A percentile compares a stretch with the other conserved stretches of the same genome.
phyloP scores from a whole-genome alignment of 192 early-diverging fungal genomes.

The Backusella liffmaniae region DNA sequence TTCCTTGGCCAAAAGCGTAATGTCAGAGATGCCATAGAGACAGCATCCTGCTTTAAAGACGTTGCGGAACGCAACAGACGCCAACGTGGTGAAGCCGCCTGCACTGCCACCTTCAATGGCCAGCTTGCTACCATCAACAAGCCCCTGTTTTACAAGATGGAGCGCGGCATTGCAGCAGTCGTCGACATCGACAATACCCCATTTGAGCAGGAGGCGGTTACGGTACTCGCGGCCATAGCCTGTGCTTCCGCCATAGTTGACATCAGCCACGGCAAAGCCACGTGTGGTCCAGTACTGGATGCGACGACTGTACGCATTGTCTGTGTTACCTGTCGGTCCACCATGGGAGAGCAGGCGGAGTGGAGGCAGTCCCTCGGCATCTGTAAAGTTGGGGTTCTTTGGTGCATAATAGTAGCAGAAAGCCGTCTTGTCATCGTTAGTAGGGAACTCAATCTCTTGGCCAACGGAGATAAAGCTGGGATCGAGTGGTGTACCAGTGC shows the following conservation, averaged over 20 bases:
- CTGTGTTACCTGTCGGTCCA: constrained; percentile 57
- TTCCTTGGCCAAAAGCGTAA: constrained; percentile 61
- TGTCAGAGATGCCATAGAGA: constrained; percentile 72
- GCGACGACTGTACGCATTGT: constrained; percentile 40
- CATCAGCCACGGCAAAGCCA: constrained; percentile 69
- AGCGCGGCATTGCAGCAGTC: constrained; percentile 73
- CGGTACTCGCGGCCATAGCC: constrained; percentile 75
- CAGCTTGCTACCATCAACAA: constrained; percentile 60
- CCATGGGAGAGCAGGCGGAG: constrained; percentile 70
- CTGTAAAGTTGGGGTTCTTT: constrained; percentile 54
- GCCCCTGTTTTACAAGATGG: constrained; percentile 52
- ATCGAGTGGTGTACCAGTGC: background rate
- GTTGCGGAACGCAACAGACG: constrained; percentile 64
- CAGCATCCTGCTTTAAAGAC: constrained; percentile 73
- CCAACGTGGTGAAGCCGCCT: constrained; percentile 68
- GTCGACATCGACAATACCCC: constrained; percentile 75
- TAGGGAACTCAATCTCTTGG: constrained; percentile 59
- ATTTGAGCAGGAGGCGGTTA: constrained; percentile 65
- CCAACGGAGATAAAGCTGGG: constrained; percentile 61
- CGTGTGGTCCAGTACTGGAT: constrained; percentile 79
- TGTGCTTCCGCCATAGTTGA: constrained; percentile 80
- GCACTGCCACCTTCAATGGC: constrained; percentile 68
- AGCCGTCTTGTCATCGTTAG: constrained; percentile 41
- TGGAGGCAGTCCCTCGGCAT: constrained; percentile 59
- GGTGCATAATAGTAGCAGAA: constrained; percentile 66